Evolutionary conservation across 169 alveolate species (phyloP), one percentile per base, ranked within the genome.

Genomic region (Cryptosporidium tyzzeri): DNA sequence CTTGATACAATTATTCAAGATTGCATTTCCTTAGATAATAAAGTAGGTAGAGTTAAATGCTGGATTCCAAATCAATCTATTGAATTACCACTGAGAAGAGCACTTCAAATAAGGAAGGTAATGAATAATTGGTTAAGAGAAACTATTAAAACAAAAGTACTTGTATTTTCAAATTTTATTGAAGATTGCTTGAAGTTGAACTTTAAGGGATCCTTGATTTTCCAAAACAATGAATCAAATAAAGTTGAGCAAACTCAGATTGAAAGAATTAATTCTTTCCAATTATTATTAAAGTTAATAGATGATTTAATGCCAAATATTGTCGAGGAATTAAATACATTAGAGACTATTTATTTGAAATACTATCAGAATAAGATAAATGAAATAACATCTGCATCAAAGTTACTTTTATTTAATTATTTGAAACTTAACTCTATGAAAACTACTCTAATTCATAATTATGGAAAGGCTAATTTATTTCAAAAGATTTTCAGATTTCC

Each of bases 401-500:
- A 80, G 2, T 16, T 6, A 5, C 33, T 80, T 7, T 10, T 65
- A 4, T 80, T 29, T 65, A 65, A 59, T 33, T 80, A 26, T 48
- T 37, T 80, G 8, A 80, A 80, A 26, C 33, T 80, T 26, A 80
- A 9, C 2, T 80, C 89, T 14, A 62, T 80, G 80, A 80, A 80
- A 59, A 67, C 50, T 23, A 59, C 74, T 41, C 37, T 80, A 67
- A 59, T 80, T 18, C 89, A 80, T 26, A 18, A 80, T 39, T 80
- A 80, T 80, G 89, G 89, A 45, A 80, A 65, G 35, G 67, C 89
- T 9, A 80, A 80, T 44, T 21, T 59, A 16, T 80, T 80, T 33
- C 89, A 80, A 26, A 80, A 44, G 35, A 80, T 80, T 26, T 80
- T 80, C 23, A 80, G 68, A 80, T 80, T 80, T 45, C 89, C 89